phyloP scores from a whole-genome alignment of 306 rosid genomes.

The Ormosia emarginata region DNA sequence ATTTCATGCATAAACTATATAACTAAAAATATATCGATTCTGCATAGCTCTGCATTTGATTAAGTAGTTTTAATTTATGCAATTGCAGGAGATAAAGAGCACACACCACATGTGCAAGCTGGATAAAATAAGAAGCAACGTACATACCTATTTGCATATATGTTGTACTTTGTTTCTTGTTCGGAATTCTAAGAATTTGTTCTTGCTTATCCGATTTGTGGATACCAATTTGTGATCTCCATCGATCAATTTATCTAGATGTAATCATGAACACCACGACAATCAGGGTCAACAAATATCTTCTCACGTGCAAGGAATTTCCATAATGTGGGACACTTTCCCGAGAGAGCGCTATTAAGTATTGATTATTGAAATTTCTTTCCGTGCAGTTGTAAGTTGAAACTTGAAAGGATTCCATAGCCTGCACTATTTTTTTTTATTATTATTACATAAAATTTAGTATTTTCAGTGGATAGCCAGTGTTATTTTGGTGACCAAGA shows the following conservation, averaged over 20 bases:
- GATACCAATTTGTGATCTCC: neutral
- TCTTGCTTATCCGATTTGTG: slow-evolving; percentile 22
- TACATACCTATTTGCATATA: neutral
- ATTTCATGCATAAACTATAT: neutral
- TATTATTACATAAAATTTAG: neutral
- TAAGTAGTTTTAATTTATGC: neutral
- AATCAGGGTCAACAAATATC: slow-evolving; percentile 4
- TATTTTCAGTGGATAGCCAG: neutral
- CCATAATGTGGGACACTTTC: slow-evolving; percentile 17
- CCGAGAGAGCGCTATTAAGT: neutral
- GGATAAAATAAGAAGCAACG: slow-evolving; percentile 20
- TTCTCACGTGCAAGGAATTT: slow-evolving; percentile 5
- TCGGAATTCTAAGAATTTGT: slow-evolving; percentile 36
- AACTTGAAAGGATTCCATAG: neutral
- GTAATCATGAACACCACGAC: slow-evolving; percentile 24
- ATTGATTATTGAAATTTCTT: neutral
- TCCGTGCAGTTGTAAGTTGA: neutral
- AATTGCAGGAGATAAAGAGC: neutral
- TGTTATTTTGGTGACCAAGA: neutral
- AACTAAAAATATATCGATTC: neutral
- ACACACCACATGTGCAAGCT: slow-evolving; percentile 25
- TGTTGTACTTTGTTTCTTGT: slow-evolving; percentile 31
- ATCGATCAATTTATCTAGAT: neutral
- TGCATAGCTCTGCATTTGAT: neutral
- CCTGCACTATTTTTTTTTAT: neutral